Evolutionary conservation across 2,329 filamentous ascomycete genomes (phyloP).

Genomic region (Calonectria pauciramosa): DNA sequence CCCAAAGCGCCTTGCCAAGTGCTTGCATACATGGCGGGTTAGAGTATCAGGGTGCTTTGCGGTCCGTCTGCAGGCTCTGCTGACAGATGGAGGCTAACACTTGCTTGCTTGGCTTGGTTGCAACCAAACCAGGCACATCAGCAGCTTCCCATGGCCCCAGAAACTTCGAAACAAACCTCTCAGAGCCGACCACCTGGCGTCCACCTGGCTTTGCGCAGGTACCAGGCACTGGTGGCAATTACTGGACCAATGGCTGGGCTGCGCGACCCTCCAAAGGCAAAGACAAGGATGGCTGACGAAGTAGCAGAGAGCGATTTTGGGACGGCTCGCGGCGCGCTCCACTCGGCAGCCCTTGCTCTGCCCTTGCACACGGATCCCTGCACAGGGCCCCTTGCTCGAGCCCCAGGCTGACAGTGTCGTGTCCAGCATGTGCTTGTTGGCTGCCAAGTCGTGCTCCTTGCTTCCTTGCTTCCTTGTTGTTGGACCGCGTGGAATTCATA

Average conservation of each 20-base stretch:
- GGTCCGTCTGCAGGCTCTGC: neutral
- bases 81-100: neutral
- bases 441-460: slow-evolving; percentile 26
- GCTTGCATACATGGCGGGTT: slow-evolving; percentile 9
- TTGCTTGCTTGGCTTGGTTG: neutral
- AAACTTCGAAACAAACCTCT: slow-evolving; percentile 50
- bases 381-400: slow-evolving; percentile 27
- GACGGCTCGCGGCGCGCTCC: slow-evolving; percentile 34
- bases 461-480: slow-evolving; percentile 6
- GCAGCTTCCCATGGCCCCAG: slow-evolving; percentile 4
- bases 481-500: slow-evolving; percentile 27
- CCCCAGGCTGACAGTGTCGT: slow-evolving; percentile 38
- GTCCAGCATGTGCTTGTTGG: slow-evolving; percentile 27
- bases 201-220: slow-evolving; percentile 59
- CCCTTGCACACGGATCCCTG: slow-evolving; percentile 22
- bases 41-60: neutral
- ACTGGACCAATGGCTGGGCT: slow-evolving; percentile 48
- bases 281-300: slow-evolving; percentile 41
- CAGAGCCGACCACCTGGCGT: slow-evolving; percentile 56
- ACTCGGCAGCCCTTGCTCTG: slow-evolving; percentile 24
- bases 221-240: slow-evolving; percentile 52
- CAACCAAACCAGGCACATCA: slow-evolving; percentile 20
- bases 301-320: slow-evolving; percentile 42
- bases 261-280: slow-evolving; percentile 18
- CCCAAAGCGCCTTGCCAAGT: slow-evolving; percentile 9